Evolutionary conservation across 805 yeast genomes (phyloP).

Genomic region (Candida ponderosae): DNA sequence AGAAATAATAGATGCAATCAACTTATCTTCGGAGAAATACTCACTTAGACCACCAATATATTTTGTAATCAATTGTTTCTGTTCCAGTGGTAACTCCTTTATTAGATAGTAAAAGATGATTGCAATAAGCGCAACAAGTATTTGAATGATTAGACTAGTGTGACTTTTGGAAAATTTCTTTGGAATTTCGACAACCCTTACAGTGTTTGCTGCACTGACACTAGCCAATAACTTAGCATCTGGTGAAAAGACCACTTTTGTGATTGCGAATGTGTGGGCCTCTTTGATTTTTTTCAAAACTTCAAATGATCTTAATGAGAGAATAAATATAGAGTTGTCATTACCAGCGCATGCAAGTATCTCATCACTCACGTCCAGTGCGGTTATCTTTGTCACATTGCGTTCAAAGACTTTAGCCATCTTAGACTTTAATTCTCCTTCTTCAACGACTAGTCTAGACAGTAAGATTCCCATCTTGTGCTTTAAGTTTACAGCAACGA

Average conservation of each 20-base stretch:
- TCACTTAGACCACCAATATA: conserved; percentile 4
- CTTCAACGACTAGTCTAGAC: conserved; percentile 14
- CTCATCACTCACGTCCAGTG: conserved; percentile 36
- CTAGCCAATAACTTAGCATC: conserved; percentile 61
- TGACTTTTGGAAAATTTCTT: conserved; percentile 32
- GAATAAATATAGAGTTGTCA: conserved; percentile 58
- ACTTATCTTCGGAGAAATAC: conserved; percentile 8
- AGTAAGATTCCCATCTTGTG: conserved; percentile 33
- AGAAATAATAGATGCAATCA: background rate
- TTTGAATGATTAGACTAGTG: conserved; percentile 4
- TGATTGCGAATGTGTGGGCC: conserved; percentile 71
- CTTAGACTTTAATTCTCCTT: conserved; percentile 19
- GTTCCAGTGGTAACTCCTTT: conserved; percentile 9
- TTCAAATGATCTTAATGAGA: conserved; percentile 43
- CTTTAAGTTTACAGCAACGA: conserved; percentile 36
- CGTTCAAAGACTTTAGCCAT: conserved; percentile 34
- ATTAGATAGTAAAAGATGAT: conserved; percentile 2
- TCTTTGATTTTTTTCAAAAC: conserved; percentile 34
- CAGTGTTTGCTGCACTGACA: conserved; percentile 69
- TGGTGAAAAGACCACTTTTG: conserved; percentile 62
- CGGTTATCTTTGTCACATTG: conserved; percentile 48
- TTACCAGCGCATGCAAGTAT: conserved; percentile 36
- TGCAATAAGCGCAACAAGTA: conserved; percentile 5
- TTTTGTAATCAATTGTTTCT: conserved; percentile 8
- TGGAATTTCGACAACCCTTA: conserved; percentile 58